Base-by-base conservation (phyloP, 768 basidiomycete species). In the Amanita pallidorosea region DNA sequence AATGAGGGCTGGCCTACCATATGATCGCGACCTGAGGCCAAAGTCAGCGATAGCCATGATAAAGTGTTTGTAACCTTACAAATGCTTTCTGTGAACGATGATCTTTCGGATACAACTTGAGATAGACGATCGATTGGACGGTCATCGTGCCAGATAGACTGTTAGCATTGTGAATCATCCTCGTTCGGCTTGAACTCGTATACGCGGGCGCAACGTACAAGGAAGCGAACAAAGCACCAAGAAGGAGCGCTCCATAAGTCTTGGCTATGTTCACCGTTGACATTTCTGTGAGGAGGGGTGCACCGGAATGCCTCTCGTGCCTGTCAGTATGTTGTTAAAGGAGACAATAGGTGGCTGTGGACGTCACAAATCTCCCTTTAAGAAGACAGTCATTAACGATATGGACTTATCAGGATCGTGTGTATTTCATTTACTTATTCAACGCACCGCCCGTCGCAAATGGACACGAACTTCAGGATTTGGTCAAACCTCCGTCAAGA, bases 231-330 rank as follows among this genome's bases (percentile, higher is more conserved):
- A 71, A 57, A 1, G 66, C 69, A 2, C 71, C 71, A 15, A 71
- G 22, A 18, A 73, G 57, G 1, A 73, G 57, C 3, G 71, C 67
- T 23, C 71, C 71, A 49, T 64, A 69, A 12, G 68, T 67, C 42
- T 51, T 60, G 20, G 66, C 54, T 29, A 72, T 58, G 46, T 66
- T 63, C 3, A 17, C n/a, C 9, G 7, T 5, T 11, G 27, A 29
- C 43, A 45, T 45, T 29, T n/a, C 25, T 9, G 15, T 3, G 23
- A 31, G 27, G 27, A 7, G n/a, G 33, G 13, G 13, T 13, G 4
- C 31, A 11, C 7, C 33, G 33, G 33, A 33, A 33, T 33, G 33
- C 3, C 12, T 33, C 33, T 13, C 12, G 33, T 33, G 12, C 13
- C 33, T 13, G 4, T 33, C 13, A 3, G 33, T 45, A 27, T 17